These are phyloP conservation scores for Cerrena zonata DNA, from an alignment of 1,284 basidiomycete species.

Conservation along the genomic window DNA sequence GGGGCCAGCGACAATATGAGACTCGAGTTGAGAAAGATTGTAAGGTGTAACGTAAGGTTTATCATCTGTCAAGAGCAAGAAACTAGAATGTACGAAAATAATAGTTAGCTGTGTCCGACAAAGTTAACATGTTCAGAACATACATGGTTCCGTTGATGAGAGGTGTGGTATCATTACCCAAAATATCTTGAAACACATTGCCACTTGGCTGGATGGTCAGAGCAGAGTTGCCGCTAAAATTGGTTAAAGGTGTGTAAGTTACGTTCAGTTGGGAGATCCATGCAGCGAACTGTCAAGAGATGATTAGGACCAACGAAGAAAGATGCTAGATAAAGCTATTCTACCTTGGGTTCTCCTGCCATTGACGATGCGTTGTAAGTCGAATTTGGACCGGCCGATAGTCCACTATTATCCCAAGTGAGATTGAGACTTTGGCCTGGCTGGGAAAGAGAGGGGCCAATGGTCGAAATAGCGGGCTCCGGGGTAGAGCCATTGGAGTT, in stretches of 20 bases:
- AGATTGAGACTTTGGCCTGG: conserved; percentile 46
- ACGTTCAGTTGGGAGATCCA: conserved; percentile 61
- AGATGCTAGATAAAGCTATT: conserved; percentile 9
- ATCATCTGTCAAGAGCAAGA: conserved; percentile 49
- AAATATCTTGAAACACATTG: conserved; percentile 27
- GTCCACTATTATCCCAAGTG: conserved; percentile 53
- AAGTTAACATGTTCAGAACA: conserved; percentile 11
- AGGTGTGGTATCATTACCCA: conserved; percentile 31
- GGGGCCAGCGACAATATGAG: conserved; percentile 55
- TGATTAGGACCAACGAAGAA: conserved; percentile 15
- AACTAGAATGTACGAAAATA: conserved; percentile 31
- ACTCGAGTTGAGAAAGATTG: conserved; percentile 49
- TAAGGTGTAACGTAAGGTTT: conserved; percentile 54
- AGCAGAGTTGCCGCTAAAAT: conserved; percentile 39
- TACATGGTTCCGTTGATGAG: conserved; percentile 48
- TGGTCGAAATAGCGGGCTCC: conserved; percentile 42
- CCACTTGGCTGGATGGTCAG: conserved; percentile 46
- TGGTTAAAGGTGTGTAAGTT: conserved; percentile 51
- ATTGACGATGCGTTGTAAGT: conserved; percentile 47
- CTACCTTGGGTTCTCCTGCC: conserved; percentile 39
- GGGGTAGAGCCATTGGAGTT: conserved; percentile 19
- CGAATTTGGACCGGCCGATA: conserved; percentile 45
- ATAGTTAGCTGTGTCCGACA: not conserved
- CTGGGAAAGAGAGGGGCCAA: conserved; percentile 41
- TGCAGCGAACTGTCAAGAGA: conserved; percentile 31